Evolutionary conservation across 2,329 filamentous ascomycete genomes (phyloP).

Genomic region (Capronia epimyces): DNA sequence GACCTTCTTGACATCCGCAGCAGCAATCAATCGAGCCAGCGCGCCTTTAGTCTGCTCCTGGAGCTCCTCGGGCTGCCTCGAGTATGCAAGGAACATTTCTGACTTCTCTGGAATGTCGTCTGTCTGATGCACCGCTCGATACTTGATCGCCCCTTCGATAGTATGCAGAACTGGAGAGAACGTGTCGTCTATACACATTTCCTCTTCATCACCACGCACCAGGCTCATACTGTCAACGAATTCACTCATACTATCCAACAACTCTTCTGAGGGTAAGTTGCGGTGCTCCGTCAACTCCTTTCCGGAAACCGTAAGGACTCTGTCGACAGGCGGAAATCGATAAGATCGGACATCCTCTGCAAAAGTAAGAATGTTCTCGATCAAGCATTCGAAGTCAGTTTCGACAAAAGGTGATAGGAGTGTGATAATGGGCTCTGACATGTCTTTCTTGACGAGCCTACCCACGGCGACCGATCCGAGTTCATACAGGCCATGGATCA

Average conservation of each 20-base stretch:
- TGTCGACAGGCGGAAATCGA: slow-evolving; percentile 83
- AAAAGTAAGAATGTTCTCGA: slow-evolving; percentile 87
- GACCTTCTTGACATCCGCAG: slow-evolving; percentile 81
- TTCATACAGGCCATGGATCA: slow-evolving; percentile 82
- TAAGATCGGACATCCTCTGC: slow-evolving; percentile 89
- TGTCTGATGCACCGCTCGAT: slow-evolving; percentile 69
- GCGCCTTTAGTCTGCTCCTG: slow-evolving; percentile 52
- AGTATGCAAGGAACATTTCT: slow-evolving; percentile 64
- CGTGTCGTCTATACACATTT: slow-evolving; percentile 72
- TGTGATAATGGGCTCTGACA: slow-evolving; percentile 69
- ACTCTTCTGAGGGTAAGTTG: slow-evolving; percentile 68
- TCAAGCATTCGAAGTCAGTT: slow-evolving; percentile 71
- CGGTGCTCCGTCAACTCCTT: slow-evolving; percentile 75
- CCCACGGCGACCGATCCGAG: slow-evolving; percentile 81
- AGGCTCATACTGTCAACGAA: slow-evolving; percentile 94
- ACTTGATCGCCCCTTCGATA: slow-evolving; percentile 76
- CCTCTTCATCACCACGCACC: slow-evolving; percentile 61
- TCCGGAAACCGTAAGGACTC: slow-evolving; percentile 79
- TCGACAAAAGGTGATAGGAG: slow-evolving; percentile 77
- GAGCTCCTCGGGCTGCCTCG: slow-evolving; percentile 64
- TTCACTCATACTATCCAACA: slow-evolving; percentile 76
- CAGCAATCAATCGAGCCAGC: slow-evolving; percentile 60
- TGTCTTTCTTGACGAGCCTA: slow-evolving; percentile 76
- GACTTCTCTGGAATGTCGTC: slow-evolving; percentile 58
- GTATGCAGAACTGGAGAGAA: slow-evolving; percentile 85